Base-by-base conservation (phyloP, 192 early-diverging fungal species). In the Coemansia guatemalensis region DNA sequence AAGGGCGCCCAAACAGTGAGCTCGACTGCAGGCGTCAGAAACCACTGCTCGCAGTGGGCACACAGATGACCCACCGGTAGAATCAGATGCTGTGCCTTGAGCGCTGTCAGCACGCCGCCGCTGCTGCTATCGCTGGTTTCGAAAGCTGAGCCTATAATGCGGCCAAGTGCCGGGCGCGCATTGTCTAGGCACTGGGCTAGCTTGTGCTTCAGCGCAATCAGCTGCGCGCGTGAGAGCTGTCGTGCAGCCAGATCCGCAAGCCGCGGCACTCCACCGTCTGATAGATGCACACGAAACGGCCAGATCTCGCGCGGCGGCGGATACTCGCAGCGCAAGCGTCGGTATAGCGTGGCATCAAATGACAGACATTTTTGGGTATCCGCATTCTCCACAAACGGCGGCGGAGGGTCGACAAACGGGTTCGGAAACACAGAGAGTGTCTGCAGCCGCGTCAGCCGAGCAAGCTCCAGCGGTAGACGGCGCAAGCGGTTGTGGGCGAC, bases 231-330 rank as follows among this genome's bases (percentile, higher is more conserved):
- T 24, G 65, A 41, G 47, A 75, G 57, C n/a, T 41, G 32, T 50
- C 79, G 79, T 8, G 79, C 79, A 3, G 73, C 73, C 35, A 75
- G 58, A 39, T 82, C 79, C 47, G 64, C 60, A 26, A 82, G 73
- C 3, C 69, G 60, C 8, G 79, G 79, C 22, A 75, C 53, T 27
- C 73, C 71, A 21, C 35, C 39, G 41, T 54, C 26, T 1, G 44
- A 23, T 17, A 67, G 14, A 21, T 12, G n/a, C 18, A 71, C 29
- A 14, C 18, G 8, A 44, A 71, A 67, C 61, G 67, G 68, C 48
- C 62, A 52, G 51, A 67, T 44, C 12, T 12, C 4, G 4, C 39
- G 39, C 14, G 39, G 39, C 1, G 47, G 21, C 18, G 58, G 26
- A 5, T 53, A 22, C 20, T 12, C 58, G 30, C 48, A 47, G 22